These are phyloP conservation scores for Eragrostis nindensis DNA, from an alignment of 176 grass and related monocot species.

Conservation along the genomic window DNA sequence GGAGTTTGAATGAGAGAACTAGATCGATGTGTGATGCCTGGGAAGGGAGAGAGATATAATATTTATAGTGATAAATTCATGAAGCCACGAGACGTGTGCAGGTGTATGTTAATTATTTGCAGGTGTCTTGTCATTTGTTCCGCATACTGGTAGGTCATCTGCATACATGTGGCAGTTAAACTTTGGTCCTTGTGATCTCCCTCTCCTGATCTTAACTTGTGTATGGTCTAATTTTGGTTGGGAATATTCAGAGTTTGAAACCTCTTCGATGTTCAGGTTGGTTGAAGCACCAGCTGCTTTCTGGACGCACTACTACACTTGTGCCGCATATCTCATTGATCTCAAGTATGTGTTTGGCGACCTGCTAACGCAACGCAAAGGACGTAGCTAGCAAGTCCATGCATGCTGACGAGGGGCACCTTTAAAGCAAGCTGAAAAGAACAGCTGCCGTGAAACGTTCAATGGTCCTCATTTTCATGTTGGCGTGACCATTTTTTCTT, in stretches of 20 bases:
- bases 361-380: background rate
- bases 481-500: background rate
- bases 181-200: background rate
- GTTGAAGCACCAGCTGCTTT: background rate
- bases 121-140: background rate
- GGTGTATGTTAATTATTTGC: too few relatives aligned
- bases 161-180: background rate
- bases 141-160: conserved; percentile 13
- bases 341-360: background rate
- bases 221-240: conserved; percentile 7
- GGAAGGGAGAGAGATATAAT: background rate
- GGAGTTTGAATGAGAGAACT: background rate
- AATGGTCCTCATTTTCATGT: background rate
- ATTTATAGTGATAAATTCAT: conserved; percentile 19
- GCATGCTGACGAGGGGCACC: background rate
- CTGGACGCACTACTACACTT: background rate
- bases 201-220: background rate
- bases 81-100: background rate
- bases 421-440: background rate
- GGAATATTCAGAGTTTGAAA: background rate
- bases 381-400: background rate
- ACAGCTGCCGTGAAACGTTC: background rate
- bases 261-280: background rate
- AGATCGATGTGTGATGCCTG: background rate
- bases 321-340: background rate